Evolutionary conservation across 164 flowering plant genomes (phyloP), one percentile per base, ranked within the genome.

Genomic region (Taxillus chinensis): DNA sequence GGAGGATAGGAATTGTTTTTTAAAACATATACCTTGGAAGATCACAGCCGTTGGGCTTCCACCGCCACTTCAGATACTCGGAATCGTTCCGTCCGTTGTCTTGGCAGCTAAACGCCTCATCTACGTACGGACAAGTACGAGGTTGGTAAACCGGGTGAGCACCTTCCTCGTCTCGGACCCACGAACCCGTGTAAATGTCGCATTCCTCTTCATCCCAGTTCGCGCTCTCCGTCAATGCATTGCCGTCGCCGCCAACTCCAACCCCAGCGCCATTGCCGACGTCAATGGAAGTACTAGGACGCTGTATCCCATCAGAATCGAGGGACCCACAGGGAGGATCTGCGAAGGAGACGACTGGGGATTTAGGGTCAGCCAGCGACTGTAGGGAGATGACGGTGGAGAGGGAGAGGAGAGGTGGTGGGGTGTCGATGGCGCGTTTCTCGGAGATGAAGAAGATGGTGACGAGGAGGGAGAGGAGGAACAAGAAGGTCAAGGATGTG

Each of bases 41-140:
- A 61, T 89, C 79, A 70, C 96, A 92, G 39, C 64, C 90, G 55
- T 82, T 67, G 15, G 98, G 96, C 76, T 89, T 82, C 98, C 98
- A 91, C 27, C 95, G 70, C 98, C 98, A 92, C 37, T 80, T 80
- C 61, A 76, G 53, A 73, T 87, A 92, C 41, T 76, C 81, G 0
- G 74, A 71, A 59, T 92, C 98, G 3, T 50, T 64, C 67, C 96
- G 78, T 7, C 98, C 92, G 70, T 92, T 92, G 39, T 57, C 69
- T 65, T 81, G 85, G 64, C 98, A 92, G 61, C 76, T 79, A 76
- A 70, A 89, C 70, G 85, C 95, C 58, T 83, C 96, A 65, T 92
- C 96, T 4, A 92, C 89, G 68, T 75, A 89, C 27, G 98, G 96
- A 65, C 98, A 90, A 54, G 86, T 76, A 59, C 86, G 84, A 5